phyloP scores from a whole-genome alignment of 2,329 filamentous ascomycete species.

The Ophiostoma ulmi region DNA sequence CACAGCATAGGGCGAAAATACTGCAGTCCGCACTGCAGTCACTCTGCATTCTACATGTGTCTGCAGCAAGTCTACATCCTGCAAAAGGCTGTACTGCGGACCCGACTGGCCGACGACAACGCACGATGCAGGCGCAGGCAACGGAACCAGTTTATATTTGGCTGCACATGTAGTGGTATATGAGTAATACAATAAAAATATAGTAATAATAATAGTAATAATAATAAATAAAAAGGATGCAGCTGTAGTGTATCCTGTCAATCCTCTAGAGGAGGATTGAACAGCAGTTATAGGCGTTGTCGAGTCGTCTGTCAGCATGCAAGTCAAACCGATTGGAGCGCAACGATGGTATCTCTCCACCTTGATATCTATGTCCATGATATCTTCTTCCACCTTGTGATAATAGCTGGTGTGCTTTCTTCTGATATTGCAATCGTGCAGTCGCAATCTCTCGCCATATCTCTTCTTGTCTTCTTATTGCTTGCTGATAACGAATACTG shows the following conservation, averaged over 20 bases:
- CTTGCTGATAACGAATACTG: not conserved
- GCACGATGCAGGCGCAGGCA: not conserved
- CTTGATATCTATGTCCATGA: too few species aligned
- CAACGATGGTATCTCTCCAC: not conserved
- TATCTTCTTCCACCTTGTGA: not conserved
- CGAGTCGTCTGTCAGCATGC: not conserved
- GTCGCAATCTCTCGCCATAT: not conserved
- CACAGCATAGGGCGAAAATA: not conserved
- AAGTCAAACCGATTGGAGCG: not conserved
- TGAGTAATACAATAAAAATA: too few species aligned
- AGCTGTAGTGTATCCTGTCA: slow-evolving; percentile 3
- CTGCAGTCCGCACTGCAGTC: not conserved
- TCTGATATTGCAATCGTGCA: not conserved
- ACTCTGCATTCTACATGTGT: not conserved
- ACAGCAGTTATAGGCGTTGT: too few species aligned
- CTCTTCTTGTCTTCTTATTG: not conserved
- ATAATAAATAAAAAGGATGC: not conserved
- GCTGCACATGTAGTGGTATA: too few species aligned
- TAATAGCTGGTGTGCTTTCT: not conserved
- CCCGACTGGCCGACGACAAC: slow-evolving; percentile 9
- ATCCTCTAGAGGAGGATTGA: too few species aligned
- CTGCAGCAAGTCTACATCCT: not conserved
- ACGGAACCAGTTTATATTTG: not conserved
- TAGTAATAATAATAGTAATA: not conserved
- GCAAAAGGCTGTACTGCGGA: not conserved